phyloP scores from a whole-genome alignment of 352 stramenopile genomes.

The Phytophthora lateralis region DNA sequence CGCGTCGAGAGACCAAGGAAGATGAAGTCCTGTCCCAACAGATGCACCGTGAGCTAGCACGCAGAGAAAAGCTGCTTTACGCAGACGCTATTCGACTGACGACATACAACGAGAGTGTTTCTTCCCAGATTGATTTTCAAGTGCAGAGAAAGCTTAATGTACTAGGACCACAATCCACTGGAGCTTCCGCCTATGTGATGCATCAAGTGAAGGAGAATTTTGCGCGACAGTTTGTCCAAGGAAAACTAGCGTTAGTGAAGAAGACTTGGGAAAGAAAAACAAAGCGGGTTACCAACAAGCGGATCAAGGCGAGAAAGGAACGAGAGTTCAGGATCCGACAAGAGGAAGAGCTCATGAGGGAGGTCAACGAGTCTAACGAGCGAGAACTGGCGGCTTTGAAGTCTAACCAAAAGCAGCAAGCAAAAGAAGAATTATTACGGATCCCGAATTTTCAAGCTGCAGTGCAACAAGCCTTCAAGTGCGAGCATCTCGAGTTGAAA shows the following conservation, averaged over 20 bases:
- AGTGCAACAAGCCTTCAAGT: slow-evolving; percentile 47
- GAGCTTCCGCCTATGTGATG: slow-evolving; percentile 14
- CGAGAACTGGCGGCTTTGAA: slow-evolving; percentile 40
- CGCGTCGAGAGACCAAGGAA: slow-evolving; percentile 39
- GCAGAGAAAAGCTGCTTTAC: slow-evolving; percentile 50
- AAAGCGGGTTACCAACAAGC: slow-evolving; percentile 48
- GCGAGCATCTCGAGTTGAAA: slow-evolving; percentile 66
- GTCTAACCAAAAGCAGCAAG: slow-evolving; percentile 27
- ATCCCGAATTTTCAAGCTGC: slow-evolving; percentile 67
- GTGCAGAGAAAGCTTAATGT: slow-evolving; percentile 53
- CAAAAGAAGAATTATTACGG: slow-evolving; percentile 46
- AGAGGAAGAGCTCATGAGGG: slow-evolving; percentile 47
- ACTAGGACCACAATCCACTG: slow-evolving; percentile 22
- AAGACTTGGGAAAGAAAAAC: slow-evolving; percentile 81
- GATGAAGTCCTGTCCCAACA: slow-evolving; percentile 40
- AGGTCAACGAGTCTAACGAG: slow-evolving; percentile 44
- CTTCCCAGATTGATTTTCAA: slow-evolving; percentile 71
- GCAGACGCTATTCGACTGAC: slow-evolving; percentile 59
- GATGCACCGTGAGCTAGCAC: slow-evolving; percentile 42
- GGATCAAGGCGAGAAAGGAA: slow-evolving; percentile 50
- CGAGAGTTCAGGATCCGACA: slow-evolving; percentile 57
- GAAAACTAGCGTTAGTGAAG: slow-evolving; percentile 56
- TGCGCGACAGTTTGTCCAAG: slow-evolving; percentile 57
- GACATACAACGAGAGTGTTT: slow-evolving; percentile 73
- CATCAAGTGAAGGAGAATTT: slow-evolving; percentile 60